phyloP scores from a whole-genome alignment of 2,329 filamentous ascomycete genomes.

The Trichoderma sp. region DNA sequence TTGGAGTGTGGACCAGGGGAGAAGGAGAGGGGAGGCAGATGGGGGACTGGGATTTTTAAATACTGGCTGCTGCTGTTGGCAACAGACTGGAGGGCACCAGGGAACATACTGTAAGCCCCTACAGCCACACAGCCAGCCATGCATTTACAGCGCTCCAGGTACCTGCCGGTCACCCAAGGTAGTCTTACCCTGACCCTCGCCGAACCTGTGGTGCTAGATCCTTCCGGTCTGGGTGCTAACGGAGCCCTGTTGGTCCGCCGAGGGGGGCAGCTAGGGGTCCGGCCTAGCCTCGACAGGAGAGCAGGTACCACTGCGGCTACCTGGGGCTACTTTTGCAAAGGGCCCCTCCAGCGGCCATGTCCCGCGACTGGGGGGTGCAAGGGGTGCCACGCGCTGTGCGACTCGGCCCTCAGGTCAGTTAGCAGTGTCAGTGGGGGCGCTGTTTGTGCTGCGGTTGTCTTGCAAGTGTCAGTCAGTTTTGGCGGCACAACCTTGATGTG shows the following conservation, averaged over 20 bases:
- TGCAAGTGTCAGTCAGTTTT: no score
- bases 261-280: neutral
- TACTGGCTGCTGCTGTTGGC: constrained; percentile 24
- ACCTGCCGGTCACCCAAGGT: neutral
- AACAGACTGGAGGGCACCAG: neutral
- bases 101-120: neutral
- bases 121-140: neutral
- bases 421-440: neutral
- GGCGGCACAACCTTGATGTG: neutral
- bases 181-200: constrained; percentile 14
- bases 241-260: constrained; percentile 5
- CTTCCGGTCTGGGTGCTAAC: constrained; percentile 14
- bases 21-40: constrained; percentile 25
- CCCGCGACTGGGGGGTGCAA: constrained; percentile 12
- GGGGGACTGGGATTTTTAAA: constrained; percentile 34
- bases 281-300: constrained; percentile 13
- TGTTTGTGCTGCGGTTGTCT: neutral
- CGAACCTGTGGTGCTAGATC: constrained; percentile 15
- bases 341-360: constrained; percentile 13
- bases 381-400: constrained; percentile 16
- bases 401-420: constrained; percentile 9
- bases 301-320: constrained; percentile 1
- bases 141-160: neutral
- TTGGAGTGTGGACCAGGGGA: constrained; percentile 31
- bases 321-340: constrained; percentile 1